Percentiles rank a stretch among this genome's conserved stretches.
phyloP scores from a whole-genome alignment of 352 stramenopile species.

The Pythium plurisporium region DNA sequence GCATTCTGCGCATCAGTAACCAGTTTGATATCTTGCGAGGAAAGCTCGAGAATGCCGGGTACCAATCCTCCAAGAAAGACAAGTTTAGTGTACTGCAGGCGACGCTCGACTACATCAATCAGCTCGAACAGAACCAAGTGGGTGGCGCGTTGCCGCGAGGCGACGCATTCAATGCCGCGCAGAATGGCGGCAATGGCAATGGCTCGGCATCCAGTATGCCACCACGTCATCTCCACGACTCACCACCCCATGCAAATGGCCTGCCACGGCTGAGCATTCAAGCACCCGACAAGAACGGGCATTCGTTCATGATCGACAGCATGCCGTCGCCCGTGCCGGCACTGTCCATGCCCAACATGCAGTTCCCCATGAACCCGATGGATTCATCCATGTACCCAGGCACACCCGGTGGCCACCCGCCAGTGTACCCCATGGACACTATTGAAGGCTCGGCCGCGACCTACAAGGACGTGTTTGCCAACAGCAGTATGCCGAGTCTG shows the following conservation, averaged over 20 bases:
- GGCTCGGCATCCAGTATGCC: neutral
- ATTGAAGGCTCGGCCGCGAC: slow-evolving; percentile 67
- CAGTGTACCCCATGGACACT: slow-evolving; percentile 24
- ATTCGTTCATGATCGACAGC: slow-evolving; percentile 73
- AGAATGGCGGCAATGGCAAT: neutral
- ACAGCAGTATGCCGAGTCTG: slow-evolving; percentile 75
- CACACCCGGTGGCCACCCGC: slow-evolving; percentile 19
- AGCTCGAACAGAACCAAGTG: slow-evolving; percentile 62
- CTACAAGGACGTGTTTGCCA: slow-evolving; percentile 69
- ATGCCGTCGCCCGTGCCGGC: slow-evolving; percentile 70
- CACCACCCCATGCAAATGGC: slow-evolving; percentile 12
- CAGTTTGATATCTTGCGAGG: slow-evolving; percentile 77
- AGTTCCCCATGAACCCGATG: slow-evolving; percentile 60
- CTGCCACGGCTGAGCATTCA: slow-evolving; percentile 50
- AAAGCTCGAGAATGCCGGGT: slow-evolving; percentile 69
- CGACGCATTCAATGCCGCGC: neutral
- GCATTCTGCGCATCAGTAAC: slow-evolving; percentile 80
- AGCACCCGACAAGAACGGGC: slow-evolving; percentile 35
- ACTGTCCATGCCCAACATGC: slow-evolving; percentile 60
- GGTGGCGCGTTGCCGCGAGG: slow-evolving; percentile 9
- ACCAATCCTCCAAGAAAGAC: slow-evolving; percentile 79
- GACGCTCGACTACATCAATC: slow-evolving; percentile 78
- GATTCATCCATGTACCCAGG: slow-evolving; percentile 31
- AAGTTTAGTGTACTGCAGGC: slow-evolving; percentile 83
- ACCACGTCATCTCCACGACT: slow-evolving; percentile 12